phyloP scores from a whole-genome alignment of 2,329 filamentous ascomycete genomes.

The Didymella keratinophila region DNA sequence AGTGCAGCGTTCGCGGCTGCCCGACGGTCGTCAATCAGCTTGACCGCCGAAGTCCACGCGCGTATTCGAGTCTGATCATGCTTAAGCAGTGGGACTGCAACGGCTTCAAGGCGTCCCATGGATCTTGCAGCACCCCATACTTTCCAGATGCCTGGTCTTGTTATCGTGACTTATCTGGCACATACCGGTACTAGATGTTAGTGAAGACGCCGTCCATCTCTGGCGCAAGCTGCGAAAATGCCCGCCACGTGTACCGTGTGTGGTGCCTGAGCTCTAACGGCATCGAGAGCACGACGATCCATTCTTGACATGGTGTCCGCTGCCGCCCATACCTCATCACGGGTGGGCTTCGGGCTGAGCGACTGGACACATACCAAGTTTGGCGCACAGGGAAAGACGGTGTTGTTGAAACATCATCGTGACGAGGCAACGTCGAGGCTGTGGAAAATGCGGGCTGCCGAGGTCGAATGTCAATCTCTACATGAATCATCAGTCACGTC shows the following conservation, averaged over 20 bases:
- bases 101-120: background rate
- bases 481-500: background rate
- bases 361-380: background rate
- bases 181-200: slow-evolving; percentile 1
- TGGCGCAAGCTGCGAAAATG: background rate
- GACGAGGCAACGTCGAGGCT: background rate
- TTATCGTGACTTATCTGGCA: background rate
- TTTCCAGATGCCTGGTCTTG: slow-evolving; percentile 1
- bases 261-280: slow-evolving; percentile 8
- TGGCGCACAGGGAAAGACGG: slow-evolving; percentile 9
- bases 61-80: background rate
- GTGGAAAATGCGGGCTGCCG: background rate
- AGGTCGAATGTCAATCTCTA: background rate
- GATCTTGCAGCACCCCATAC: background rate
- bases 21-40: background rate
- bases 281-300: background rate
- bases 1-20: slow-evolving; percentile 1
- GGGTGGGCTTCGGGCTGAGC: slow-evolving; percentile 1
- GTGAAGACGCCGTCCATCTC: slow-evolving; percentile 7
- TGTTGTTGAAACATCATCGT: slow-evolving; percentile 10
- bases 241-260: slow-evolving; percentile 3
- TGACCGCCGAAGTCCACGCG: background rate
- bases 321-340: slow-evolving; percentile 8
- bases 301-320: background rate
- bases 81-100: background rate